Percentiles rank a stretch among this genome's conserved stretches.
phyloP scores from a whole-genome alignment of 2,329 filamentous ascomycete species.

The Aspergillus pseudonomiae region DNA sequence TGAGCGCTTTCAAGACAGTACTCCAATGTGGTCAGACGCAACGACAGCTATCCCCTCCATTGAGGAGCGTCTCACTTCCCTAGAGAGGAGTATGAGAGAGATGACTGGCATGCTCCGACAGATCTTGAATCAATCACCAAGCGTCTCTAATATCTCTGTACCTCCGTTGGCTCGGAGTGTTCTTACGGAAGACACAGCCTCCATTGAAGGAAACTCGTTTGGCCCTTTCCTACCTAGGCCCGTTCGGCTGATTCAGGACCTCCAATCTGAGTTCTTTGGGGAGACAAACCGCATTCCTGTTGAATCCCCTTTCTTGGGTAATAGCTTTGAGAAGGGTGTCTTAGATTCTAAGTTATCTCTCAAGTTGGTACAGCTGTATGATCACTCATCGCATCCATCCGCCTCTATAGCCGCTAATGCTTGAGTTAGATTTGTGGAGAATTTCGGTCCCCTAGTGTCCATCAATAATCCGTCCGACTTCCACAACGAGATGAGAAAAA shows the following conservation, averaged over 20 bases:
- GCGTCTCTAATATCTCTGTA: slow-evolving; percentile 19
- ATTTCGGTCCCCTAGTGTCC: slow-evolving; percentile 37
- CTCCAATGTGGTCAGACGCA: slow-evolving; percentile 34
- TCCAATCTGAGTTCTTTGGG: slow-evolving; percentile 36
- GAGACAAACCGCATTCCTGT: slow-evolving; percentile 27
- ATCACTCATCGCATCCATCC: background rate
- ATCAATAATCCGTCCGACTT: slow-evolving; percentile 34
- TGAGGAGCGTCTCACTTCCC: slow-evolving; percentile 36
- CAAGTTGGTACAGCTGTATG: slow-evolving; percentile 37
- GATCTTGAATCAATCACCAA: slow-evolving; percentile 32
- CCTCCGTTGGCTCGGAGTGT: slow-evolving; percentile 24
- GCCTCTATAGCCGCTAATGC: slow-evolving; percentile 5
- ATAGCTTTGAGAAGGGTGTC: slow-evolving; percentile 32
- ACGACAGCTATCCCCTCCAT: slow-evolving; percentile 36
- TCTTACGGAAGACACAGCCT: slow-evolving; percentile 28
- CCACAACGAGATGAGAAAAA: slow-evolving; percentile 24
- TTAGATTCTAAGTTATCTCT: slow-evolving; percentile 35
- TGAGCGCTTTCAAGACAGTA: slow-evolving; percentile 37
- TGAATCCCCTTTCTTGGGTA: slow-evolving; percentile 28
- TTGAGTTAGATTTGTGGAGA: slow-evolving; percentile 31
- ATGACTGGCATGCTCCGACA: slow-evolving; percentile 39
- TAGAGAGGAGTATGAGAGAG: slow-evolving; percentile 38
- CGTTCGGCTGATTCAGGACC: slow-evolving; percentile 35
- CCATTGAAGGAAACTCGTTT: slow-evolving; percentile 23
- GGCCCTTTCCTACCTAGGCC: slow-evolving; percentile 32